A percentile compares a stretch with the other conserved stretches of the same genome.
phyloP scores from a whole-genome alignment of 768 basidiomycete species.

The Tulasnella sp. region DNA sequence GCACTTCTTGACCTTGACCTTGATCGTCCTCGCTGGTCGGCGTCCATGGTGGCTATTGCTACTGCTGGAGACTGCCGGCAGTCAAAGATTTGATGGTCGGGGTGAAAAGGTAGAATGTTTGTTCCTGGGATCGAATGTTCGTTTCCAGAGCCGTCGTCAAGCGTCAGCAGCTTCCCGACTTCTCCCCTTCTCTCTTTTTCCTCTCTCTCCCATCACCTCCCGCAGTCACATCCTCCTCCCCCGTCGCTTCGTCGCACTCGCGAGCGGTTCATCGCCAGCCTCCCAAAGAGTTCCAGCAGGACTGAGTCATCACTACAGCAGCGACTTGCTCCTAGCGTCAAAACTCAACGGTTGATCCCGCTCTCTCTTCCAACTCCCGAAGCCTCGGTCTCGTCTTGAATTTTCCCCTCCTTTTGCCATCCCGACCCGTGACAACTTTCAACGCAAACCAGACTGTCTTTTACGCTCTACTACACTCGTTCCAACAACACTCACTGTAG shows the following conservation, averaged over 20 bases:
- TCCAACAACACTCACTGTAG: background rate
- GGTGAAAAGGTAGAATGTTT: background rate
- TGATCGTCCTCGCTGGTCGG: slow-evolving; percentile 1
- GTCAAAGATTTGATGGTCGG: background rate
- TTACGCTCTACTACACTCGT: background rate
- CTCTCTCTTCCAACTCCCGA: background rate
- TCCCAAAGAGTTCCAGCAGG: background rate
- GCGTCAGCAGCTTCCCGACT: background rate
- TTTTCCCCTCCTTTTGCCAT: background rate
- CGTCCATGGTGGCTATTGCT: background rate
- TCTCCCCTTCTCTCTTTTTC: background rate
- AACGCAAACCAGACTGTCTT: background rate
- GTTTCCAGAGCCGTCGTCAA: background rate
- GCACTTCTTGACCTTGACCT: slow-evolving; percentile 7
- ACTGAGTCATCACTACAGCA: background rate
- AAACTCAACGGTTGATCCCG: background rate
- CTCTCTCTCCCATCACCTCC: background rate
- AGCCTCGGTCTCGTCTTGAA: background rate
- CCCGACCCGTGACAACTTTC: background rate
- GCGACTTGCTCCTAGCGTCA: background rate
- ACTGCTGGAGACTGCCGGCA: background rate
- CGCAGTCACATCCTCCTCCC: background rate
- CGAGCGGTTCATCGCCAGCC: background rate
- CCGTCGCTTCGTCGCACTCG: background rate
- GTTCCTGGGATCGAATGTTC: background rate